Evolutionary conservation across 129 eudicot species (phyloP), one percentile per base, ranked within the genome.

Genomic region (Arctium minus): DNA sequence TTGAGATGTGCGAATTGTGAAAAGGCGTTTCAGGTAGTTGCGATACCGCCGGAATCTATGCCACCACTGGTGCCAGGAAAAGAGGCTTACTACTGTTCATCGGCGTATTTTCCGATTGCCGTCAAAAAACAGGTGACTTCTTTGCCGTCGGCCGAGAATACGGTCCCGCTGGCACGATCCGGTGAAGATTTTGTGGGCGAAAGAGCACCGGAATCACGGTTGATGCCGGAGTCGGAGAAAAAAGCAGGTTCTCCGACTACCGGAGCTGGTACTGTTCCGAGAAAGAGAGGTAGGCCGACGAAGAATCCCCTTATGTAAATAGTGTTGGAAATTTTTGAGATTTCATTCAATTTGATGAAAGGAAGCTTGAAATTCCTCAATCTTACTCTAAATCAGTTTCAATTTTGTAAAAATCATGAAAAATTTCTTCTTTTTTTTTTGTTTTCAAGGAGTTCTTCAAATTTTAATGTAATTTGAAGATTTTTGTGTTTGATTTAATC

Each of bases 31-130:
- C 90, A 92, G 74, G 97, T 86, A 0, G 83, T 83, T 2, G 86
- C 40, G 39, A 78, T 95, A 1, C 73, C 85, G 33, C 8, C 65
- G 15, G 46, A 29, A 8, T 79, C 89, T 0, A 71, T 91, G 91
- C 98, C 98, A 35, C 94, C 91, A 27, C 1, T 78, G 37, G 91
- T 92, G 65, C 92, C 88, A 0, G 97, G 98, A 30, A 87, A 83
- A 71, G 97, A 95, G 67, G 94, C 92, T 6, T 92, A 92, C 68
- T 87, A 85, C 74, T 95, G 93, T 40, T 88, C 89, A 10, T 90
- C 90, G 92, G 91, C 88, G 0, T 80, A 88, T 80, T 89, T 91
- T 18, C 98, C 97, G 29, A 76, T 89, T 79, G 92, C 90, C 37
- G 89, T 92, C 70, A 15, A 70, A 33, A 68, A 11, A 71, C 70